phyloP scores from a whole-genome alignment of 2,329 filamentous ascomycete genomes.

The Penicillium sp. region DNA sequence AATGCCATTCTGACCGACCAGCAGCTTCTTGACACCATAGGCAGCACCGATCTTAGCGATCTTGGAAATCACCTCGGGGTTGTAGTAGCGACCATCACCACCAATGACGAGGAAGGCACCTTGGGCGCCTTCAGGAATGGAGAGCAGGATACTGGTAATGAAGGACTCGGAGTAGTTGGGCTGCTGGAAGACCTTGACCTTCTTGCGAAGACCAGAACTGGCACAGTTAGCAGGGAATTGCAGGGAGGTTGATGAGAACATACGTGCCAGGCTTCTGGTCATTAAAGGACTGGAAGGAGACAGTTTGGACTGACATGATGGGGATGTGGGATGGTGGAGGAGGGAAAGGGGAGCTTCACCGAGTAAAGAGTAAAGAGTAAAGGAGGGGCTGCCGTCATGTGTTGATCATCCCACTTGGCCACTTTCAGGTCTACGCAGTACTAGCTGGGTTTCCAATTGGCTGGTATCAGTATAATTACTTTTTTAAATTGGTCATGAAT shows the following conservation, averaged over 20 bases:
- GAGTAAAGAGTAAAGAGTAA: slow-evolving; percentile 27
- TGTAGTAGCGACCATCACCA: slow-evolving; percentile 95
- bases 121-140: slow-evolving; percentile 89
- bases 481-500: background rate
- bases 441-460: background rate
- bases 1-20: slow-evolving; percentile 94
- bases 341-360: slow-evolving; percentile 19
- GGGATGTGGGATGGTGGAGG: slow-evolving; percentile 6
- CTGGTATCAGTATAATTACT: background rate
- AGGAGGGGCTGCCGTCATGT: slow-evolving; percentile 23
- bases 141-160: slow-evolving; percentile 86
- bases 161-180: slow-evolving; percentile 95
- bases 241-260: slow-evolving; percentile 43
- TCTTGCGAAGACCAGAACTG: slow-evolving; percentile 97
- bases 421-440: background rate
- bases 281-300: slow-evolving; percentile 76
- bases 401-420: slow-evolving; percentile 19
- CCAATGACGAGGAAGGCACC: slow-evolving; percentile 91
- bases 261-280: slow-evolving; percentile 99
- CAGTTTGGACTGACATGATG: slow-evolving; percentile 70
- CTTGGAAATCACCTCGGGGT: slow-evolving; percentile 90
- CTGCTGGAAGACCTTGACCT: slow-evolving; percentile 96
- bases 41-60: slow-evolving; percentile 96
- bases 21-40: slow-evolving; percentile 97
- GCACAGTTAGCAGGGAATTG: slow-evolving; percentile 16